Conservation (phyloP, 2,329 filamentous ascomycete species). For the Emmonsiellopsis sp. region DNA sequence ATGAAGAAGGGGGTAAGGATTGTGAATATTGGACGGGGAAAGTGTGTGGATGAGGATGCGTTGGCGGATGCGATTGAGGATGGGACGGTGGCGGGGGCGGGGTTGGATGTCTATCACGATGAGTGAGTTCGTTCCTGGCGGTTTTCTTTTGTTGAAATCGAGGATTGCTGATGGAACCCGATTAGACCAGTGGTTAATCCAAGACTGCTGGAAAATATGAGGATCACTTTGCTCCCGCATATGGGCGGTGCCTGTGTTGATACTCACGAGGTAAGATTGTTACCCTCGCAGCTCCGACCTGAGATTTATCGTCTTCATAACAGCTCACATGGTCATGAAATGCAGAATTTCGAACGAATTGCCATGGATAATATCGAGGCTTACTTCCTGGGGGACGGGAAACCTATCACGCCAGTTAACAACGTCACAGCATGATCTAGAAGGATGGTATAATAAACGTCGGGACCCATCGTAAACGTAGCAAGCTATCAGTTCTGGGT, state of each 20-base stretch:
- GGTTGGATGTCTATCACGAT: slow-evolving; percentile 68
- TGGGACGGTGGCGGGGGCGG: slow-evolving; percentile 56
- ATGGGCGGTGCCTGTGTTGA: slow-evolving; percentile 11
- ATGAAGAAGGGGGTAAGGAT: slow-evolving; percentile 68
- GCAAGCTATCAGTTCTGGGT: not conserved
- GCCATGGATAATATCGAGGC: slow-evolving; percentile 14
- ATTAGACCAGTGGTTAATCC: slow-evolving; percentile 11
- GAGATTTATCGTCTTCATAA: no score
- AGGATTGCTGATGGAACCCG: not conserved
- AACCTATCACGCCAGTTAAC: slow-evolving; percentile 13
- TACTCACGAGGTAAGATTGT: slow-evolving; percentile 7
- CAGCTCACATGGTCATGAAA: no score
- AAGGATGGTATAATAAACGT: not conserved
- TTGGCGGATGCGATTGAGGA: slow-evolving; percentile 58
- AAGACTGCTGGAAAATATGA: slow-evolving; percentile 12
- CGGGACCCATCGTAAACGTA: not conserved
- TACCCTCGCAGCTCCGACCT: no score
- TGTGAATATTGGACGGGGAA: slow-evolving; percentile 66
- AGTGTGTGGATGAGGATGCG: slow-evolving; percentile 65
- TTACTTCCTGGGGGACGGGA: slow-evolving; percentile 13
- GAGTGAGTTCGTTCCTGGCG: slow-evolving; percentile 34
- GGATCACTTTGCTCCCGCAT: slow-evolving; percentile 12
- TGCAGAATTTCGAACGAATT: slow-evolving; percentile 13
- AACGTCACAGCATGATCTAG: slow-evolving; percentile 2
- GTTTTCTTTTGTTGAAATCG: not conserved